Evolutionary conservation across 2,329 filamentous ascomycete genomes (phyloP).

Genomic region (Fulvia fulva): DNA sequence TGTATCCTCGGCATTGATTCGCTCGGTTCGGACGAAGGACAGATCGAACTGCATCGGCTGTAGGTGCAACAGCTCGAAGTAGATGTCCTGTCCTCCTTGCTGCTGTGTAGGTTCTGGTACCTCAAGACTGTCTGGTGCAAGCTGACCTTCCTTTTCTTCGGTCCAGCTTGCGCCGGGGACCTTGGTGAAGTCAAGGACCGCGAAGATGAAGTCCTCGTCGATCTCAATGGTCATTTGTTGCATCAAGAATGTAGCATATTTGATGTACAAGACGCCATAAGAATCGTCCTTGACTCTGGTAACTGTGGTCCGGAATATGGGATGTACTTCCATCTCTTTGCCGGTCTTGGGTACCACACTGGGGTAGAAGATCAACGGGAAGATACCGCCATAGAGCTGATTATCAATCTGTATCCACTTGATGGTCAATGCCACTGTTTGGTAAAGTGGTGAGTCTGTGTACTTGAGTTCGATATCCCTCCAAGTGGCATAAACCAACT

Average conservation of each 20-base stretch:
- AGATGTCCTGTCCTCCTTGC: constrained; percentile 85
- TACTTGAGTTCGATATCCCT: constrained; percentile 87
- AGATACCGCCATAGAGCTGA: constrained; percentile 95
- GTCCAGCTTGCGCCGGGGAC: constrained; percentile 86
- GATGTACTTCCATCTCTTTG: constrained; percentile 93
- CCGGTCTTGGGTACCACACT: constrained; percentile 97
- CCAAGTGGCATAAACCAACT: constrained; percentile 90
- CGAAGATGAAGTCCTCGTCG: constrained; percentile 97
- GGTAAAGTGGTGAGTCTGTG: constrained; percentile 87
- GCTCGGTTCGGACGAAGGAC: constrained; percentile 93
- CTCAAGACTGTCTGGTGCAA: constrained; percentile 85
- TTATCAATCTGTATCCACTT: constrained; percentile 99
- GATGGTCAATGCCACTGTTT: constrained; percentile 82
- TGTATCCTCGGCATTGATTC: constrained; percentile 93
- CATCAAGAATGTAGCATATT: constrained; percentile 88
- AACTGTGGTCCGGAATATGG: constrained; percentile 85
- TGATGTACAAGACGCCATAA: constrained; percentile 96
- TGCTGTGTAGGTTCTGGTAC: constrained; percentile 87
- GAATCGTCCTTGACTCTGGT: constrained; percentile 97
- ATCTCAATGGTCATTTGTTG: constrained; percentile 98
- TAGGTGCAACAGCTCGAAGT: constrained; percentile 94
- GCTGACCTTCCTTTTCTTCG: constrained; percentile 73
- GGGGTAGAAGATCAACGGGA: constrained; percentile 94
- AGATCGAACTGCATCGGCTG: constrained; percentile 98
- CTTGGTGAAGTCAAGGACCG: constrained; percentile 89